Conservation (phyloP, 2,329 filamentous ascomycete species). For the Dendryphion nanum region DNA sequence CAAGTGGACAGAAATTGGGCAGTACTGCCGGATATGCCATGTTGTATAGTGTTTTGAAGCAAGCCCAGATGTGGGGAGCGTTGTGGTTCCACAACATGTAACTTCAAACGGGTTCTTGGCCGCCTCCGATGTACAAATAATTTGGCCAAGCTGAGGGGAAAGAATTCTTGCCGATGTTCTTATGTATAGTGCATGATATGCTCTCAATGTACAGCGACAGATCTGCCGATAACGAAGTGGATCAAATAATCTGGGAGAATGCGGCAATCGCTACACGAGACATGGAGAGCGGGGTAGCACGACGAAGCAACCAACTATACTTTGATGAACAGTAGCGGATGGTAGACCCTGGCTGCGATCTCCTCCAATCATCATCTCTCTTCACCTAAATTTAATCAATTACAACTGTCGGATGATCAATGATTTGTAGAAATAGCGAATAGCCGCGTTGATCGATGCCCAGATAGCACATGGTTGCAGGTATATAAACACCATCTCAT, state of each 20-base stretch:
- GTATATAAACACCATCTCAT: constrained; percentile 12
- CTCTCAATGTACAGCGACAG: constrained; percentile 1
- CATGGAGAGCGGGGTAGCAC: constrained; percentile 17
- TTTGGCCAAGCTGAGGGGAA: constrained; percentile 1
- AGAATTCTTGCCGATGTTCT: constrained; percentile 4
- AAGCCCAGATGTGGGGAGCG: background rate
- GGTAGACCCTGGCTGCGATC: too few relatives aligned
- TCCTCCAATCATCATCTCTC: too few relatives aligned
- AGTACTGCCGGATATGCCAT: background rate
- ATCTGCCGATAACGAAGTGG: constrained; percentile 13
- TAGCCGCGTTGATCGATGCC: constrained; percentile 2
- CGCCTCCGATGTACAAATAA: background rate
- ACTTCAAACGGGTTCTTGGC: background rate
- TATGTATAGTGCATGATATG: constrained; percentile 7
- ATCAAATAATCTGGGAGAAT: constrained; percentile 18
- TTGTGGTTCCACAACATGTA: background rate
- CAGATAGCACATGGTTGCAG: constrained; percentile 1
- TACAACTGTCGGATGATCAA: too few relatives aligned
- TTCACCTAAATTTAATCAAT: too few relatives aligned
- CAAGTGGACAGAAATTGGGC: background rate
- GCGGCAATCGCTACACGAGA: constrained; percentile 7
- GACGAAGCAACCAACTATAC: constrained; percentile 9
- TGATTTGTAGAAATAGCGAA: constrained; percentile 7
- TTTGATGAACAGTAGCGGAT: too few relatives aligned
- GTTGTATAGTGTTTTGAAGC: background rate